Evolutionary conservation across 1,284 basidiomycete species (phyloP).

Genomic region (Fomitopsis betulina): DNA sequence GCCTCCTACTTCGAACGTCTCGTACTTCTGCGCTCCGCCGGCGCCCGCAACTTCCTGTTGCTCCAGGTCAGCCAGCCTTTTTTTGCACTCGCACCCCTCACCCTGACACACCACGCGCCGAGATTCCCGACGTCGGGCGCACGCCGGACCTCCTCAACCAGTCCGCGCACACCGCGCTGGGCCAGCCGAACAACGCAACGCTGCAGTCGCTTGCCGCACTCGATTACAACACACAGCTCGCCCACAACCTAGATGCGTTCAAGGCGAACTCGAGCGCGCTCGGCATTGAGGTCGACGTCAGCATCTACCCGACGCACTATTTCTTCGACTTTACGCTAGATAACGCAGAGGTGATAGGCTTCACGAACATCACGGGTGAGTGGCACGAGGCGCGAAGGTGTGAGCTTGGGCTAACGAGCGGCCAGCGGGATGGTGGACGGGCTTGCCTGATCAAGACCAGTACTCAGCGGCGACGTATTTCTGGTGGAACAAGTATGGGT

Average conservation of each 20-base stretch:
- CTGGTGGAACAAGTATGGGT: background rate
- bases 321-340: background rate
- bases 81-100: background rate
- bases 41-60: background rate
- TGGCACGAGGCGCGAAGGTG: background rate
- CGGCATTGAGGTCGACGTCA: background rate
- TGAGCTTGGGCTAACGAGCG: background rate
- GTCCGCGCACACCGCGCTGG: background rate
- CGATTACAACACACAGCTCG: background rate
- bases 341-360: background rate
- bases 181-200: background rate
- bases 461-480: background rate
- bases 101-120: background rate
- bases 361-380: background rate
- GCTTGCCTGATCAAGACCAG: background rate
- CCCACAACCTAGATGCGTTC: background rate
- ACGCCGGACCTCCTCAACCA: background rate
- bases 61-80: background rate
- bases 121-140: background rate
- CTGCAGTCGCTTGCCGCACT: background rate
- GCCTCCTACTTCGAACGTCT: background rate
- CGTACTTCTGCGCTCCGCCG: background rate
- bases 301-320: background rate
- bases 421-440: background rate
- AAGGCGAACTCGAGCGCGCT: background rate